These are phyloP conservation scores for Aciculoconidium aculeatum DNA, from an alignment of 805 yeast species.

Conservation along the genomic window DNA sequence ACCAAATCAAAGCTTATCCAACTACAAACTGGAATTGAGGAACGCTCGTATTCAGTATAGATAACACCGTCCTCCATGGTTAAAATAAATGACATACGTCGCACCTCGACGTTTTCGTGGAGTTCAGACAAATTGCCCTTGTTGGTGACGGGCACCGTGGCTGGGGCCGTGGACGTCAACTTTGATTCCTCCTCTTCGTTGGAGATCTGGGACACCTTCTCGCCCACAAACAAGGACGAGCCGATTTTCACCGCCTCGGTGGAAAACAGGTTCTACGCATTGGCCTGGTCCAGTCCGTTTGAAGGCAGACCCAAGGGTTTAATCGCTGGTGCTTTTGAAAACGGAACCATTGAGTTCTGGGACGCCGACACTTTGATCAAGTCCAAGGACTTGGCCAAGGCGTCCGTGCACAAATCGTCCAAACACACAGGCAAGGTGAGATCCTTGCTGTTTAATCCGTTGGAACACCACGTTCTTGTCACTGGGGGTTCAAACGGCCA, in stretches of 20 bases:
- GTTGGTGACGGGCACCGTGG: conserved; percentile 88
- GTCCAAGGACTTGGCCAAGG: conserved; percentile 32
- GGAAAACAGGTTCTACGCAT: conserved; percentile 54
- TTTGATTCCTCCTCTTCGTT: conserved; percentile 75
- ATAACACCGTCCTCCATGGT: too few species aligned
- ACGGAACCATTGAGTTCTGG: conserved; percentile 77
- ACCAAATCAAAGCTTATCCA: too few species aligned
- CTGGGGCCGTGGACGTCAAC: conserved; percentile 89
- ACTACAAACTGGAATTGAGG: too few species aligned
- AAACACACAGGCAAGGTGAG: conserved; percentile 69
- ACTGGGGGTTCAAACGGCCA: conserved; percentile 90
- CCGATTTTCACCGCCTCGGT: conserved; percentile 34
- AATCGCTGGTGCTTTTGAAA: conserved; percentile 86
- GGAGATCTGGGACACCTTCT: conserved; percentile 70
- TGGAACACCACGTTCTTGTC: conserved; percentile 65
- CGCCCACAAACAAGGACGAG: conserved; percentile 21
- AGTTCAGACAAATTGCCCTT: conserved; percentile 69
- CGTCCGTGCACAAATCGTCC: conserved; percentile 45
- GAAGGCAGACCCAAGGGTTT: conserved; percentile 45
- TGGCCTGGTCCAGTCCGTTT: conserved; percentile 72
- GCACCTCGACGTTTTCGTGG: conserved; percentile 97
- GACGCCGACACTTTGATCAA: conserved; percentile 49
- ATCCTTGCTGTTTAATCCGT: conserved; percentile 70
- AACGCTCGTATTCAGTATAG: too few species aligned
- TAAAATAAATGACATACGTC: conserved; percentile 73